Evolutionary conservation across 192 early-diverging fungal genomes (phyloP), one percentile per base, ranked within the genome.

Genomic region (Backusella morwellensis): DNA sequence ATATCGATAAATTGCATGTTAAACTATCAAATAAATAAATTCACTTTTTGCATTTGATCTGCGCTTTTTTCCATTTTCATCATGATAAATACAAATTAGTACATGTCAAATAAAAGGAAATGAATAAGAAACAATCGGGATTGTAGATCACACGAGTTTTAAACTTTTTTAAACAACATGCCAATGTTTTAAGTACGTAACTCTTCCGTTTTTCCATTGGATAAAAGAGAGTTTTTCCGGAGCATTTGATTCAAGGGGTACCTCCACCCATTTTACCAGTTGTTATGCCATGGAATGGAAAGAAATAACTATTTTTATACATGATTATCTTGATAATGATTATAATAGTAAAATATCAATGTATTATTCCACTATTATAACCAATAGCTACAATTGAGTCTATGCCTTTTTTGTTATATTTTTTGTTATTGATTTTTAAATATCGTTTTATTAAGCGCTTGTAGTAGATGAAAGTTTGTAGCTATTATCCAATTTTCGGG

Each of bases 101-200:
- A 29, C 6, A 63, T 63, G 29, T 4, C 11, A 63, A 29, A 63
- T 23, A 26, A 56, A 56, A 56, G 2, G 23, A 56, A 11, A 56
- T 56, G 54, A 56, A 56, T 56, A 23, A 56, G 54, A 56, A 56
- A 63, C 54, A 59, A 11, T 59, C 54, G 54, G 54, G 23, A 23
- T 59, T 23, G 54, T 59, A 59, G 54, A 59, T 59, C 54, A 59
- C 54, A 59, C 56, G 56, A 63, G 56, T 63, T 63, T 29, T 63
- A 59, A 11, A 59, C 54, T 59, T 59, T 59, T 59, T 59, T 26
- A n/a, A 54, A 54, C 4, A 59, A 59, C 52, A 54, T 54, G 6
- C 0, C 52, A 54, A 21, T 56, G 54, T 56, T 54, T 54, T 54
- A 54, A 54, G 17, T 54, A 17, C 7, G 6, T 6, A 56, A 21